phyloP scores from a whole-genome alignment of 805 yeast genomes.

The Pichia insulana region DNA sequence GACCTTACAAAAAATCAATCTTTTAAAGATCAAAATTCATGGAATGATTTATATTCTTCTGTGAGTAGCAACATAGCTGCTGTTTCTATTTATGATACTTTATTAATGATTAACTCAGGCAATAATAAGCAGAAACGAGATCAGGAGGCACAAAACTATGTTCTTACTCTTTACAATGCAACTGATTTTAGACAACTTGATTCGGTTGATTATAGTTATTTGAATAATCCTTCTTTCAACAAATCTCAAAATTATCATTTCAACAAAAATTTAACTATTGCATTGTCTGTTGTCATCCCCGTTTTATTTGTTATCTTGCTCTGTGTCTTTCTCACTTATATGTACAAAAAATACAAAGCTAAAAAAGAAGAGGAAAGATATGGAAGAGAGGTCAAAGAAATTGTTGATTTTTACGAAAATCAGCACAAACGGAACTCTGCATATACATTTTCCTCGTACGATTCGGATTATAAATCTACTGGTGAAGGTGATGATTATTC shows the following conservation, averaged over 20 bases:
- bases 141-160: conserved; percentile 23
- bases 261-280: conserved; percentile 31
- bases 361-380: conserved; percentile 22
- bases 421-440: conserved; percentile 17
- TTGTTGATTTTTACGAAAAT: conserved; percentile 27
- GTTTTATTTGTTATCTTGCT: conserved; percentile 29
- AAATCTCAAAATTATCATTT: conserved; percentile 4
- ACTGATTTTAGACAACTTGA: conserved; percentile 27
- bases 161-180: conserved; percentile 35
- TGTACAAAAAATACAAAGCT: conserved; percentile 23
- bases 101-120: conserved; percentile 32
- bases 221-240: conserved; percentile 3
- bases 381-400: conserved; percentile 23
- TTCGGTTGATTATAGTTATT: conserved; percentile 24
- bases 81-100: conserved; percentile 41
- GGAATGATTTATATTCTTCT: conserved; percentile 20
- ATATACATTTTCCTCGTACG: conserved; percentile 14
- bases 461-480: conserved; percentile 6
- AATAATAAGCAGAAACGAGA: conserved; percentile 1
- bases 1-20: conserved; percentile 20
- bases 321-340: conserved; percentile 23
- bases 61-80: conserved; percentile 35
- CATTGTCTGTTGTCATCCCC: conserved; percentile 38
- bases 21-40: conserved; percentile 18
- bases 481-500: not conserved